Evolutionary conservation across 2,329 filamentous ascomycete species (phyloP).

Genomic region (Neofusicoccum sp.): DNA sequence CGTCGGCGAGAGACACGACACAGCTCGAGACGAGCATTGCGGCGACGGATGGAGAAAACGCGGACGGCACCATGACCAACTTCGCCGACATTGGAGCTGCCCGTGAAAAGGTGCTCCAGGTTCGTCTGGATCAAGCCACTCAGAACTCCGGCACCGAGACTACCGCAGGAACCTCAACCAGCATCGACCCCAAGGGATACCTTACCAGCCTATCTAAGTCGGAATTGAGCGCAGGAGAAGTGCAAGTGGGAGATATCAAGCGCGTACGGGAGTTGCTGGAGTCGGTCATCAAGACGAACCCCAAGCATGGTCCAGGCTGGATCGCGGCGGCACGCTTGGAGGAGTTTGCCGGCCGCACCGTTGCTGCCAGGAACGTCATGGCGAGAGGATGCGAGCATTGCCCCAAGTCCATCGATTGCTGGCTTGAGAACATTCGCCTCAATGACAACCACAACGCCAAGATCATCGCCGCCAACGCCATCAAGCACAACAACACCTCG

Average conservation of each 20-base stretch:
- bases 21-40: constrained; percentile 92
- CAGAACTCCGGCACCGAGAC: constrained; percentile 70
- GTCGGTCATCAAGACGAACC: constrained; percentile 96
- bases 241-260: constrained; percentile 92
- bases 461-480: constrained; percentile 89
- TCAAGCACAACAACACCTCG: constrained; percentile 86
- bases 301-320: constrained; percentile 92
- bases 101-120: constrained; percentile 91
- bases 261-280: constrained; percentile 90
- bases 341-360: constrained; percentile 88
- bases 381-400: constrained; percentile 86
- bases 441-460: constrained; percentile 94
- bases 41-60: constrained; percentile 60
- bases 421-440: constrained; percentile 92
- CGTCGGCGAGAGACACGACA: constrained; percentile 76
- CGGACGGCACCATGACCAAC: constrained; percentile 92
- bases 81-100: constrained; percentile 97
- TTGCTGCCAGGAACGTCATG: constrained; percentile 86
- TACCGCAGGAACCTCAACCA: constrained; percentile 78
- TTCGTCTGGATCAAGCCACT: constrained; percentile 88
- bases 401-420: constrained; percentile 91
- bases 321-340: constrained; percentile 92
- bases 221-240: constrained; percentile 75
- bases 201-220: constrained; percentile 87
- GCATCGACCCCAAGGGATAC: constrained; percentile 93